A percentile compares a stretch with the other conserved stretches of the same genome.
These are phyloP conservation scores for Salix purpurea DNA, from an alignment of 345 rosid species.

Conservation along the genomic window DNA sequence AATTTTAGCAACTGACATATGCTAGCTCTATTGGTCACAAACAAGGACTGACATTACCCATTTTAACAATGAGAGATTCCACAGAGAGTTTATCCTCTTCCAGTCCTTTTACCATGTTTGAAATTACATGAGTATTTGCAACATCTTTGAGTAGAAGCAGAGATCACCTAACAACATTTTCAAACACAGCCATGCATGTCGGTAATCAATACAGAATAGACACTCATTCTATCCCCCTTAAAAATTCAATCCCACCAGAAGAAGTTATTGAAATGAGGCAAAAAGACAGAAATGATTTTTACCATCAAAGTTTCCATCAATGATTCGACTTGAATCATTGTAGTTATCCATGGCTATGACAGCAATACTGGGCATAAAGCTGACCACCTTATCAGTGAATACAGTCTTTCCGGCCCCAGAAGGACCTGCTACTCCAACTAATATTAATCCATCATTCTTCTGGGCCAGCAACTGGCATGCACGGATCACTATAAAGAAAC, in stretches of 20 bases:
- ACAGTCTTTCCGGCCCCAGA: constrained; percentile 98
- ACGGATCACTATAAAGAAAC: constrained; percentile 83
- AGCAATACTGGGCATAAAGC: constrained; percentile 91
- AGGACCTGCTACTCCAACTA: constrained; percentile 95
- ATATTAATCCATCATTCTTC: constrained; percentile 80
- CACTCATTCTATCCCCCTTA: background rate
- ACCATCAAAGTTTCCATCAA: constrained; percentile 98
- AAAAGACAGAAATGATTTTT: constrained; percentile 14
- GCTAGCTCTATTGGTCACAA: too few species aligned
- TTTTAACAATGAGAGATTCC: background rate
- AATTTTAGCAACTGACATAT: too few species aligned
- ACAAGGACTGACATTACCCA: too few species aligned
- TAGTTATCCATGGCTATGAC: constrained; percentile 91
- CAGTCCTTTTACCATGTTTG: background rate
- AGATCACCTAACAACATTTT: background rate
- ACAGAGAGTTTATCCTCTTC: background rate
- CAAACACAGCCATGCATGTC: background rate
- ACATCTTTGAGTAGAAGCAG: background rate
- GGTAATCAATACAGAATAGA: background rate
- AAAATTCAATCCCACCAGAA: background rate
- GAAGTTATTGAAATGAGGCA: background rate
- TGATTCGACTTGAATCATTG: constrained; percentile 78
- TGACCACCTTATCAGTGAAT: constrained; percentile 85
- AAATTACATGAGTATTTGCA: background rate
- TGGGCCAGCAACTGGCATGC: constrained; percentile 89